Evolutionary conservation across 306 rosid genomes (phyloP).

Genomic region (Quillaja saponaria): DNA sequence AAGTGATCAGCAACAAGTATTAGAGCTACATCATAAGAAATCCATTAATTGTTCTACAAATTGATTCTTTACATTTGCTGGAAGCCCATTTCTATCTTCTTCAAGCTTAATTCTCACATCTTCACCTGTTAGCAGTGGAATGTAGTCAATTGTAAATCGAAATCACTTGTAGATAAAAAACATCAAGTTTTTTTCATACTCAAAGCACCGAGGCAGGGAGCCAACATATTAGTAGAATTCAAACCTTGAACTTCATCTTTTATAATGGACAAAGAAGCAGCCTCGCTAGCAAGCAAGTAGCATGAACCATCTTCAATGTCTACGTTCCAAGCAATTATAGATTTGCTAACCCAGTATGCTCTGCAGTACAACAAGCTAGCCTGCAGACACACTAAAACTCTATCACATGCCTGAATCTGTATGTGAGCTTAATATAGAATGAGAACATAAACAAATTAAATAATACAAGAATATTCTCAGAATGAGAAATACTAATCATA

Average conservation of each 20-base stretch:
- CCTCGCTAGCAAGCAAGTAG: slow-evolving; percentile 60
- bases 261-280: slow-evolving; percentile 55
- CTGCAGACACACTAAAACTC: too few relatives aligned
- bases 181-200: not conserved
- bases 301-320: slow-evolving; percentile 53
- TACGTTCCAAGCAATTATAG: slow-evolving; percentile 77
- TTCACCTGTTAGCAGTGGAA: slow-evolving; percentile 53
- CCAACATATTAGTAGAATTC: slow-evolving; percentile 3
- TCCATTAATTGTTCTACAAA: not conserved
- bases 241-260: slow-evolving; percentile 59
- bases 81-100: slow-evolving; percentile 64
- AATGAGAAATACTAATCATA: too few relatives aligned
- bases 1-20: slow-evolving; percentile 10
- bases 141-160: slow-evolving; percentile 12
- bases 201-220: slow-evolving; percentile 3
- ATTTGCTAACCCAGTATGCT: slow-evolving; percentile 76
- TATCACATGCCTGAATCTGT: too few relatives aligned
- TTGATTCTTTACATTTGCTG: slow-evolving; percentile 46
- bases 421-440: too few relatives aligned
- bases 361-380: slow-evolving; percentile 58
- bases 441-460: too few relatives aligned
- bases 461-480: too few relatives aligned
- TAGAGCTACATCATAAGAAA: slow-evolving; percentile 18
- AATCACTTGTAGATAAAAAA: slow-evolving; percentile 23
- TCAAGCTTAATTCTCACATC: slow-evolving; percentile 74